Evolutionary conservation across 805 yeast species (phyloP), one percentile per base, ranked within the genome.

Genomic region (Clavispora fructus): DNA sequence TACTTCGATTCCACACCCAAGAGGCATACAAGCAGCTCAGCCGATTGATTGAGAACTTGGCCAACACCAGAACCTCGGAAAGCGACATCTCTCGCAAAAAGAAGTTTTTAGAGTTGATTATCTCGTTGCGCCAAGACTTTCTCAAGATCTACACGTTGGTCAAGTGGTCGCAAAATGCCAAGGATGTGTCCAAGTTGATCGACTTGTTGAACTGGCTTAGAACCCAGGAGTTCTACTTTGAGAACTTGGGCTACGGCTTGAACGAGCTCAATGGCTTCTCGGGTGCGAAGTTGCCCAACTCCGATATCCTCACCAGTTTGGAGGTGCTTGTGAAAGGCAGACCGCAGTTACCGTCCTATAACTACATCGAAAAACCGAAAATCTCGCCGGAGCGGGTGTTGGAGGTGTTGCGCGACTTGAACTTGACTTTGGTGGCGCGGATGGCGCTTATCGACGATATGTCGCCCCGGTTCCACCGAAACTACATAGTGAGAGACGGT

Each of bases 231-330:
- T 80, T 77, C 59, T 77, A 75, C 60, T 91, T 75, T 57, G 85
- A 71, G 23, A 65, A 67, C 48, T 54, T 82, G 67, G 78, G 85
- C 16, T 77, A 83, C 67, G 82, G 85, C 11, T 69, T 90, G 35
- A 86, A 83, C 51, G 73, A 74, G n/a, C 69, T 86, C 23, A 87
- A 83, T 52, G 78, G 81, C 43, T 79, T 84, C n/a, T 78, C 89
- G 1, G 87, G 90, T 27, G 98, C 99, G 0, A 91, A 95, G 58
- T 68, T 92, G 44, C 96, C 97, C 6, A 88, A 89, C 62, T 94
- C 96, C 0, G 99, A 94, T 64, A 63, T 94, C 17, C 76, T 82
- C 23, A 91, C 98, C 0, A 88, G 96, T 1, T 68, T 92, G 54
- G 95, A 92, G 60, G 96, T 94, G 0, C 71, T 91, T 45, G 78